These are phyloP conservation scores for Corylus heterophylla DNA, from an alignment of 306 rosid genomes.

Conservation along the genomic window DNA sequence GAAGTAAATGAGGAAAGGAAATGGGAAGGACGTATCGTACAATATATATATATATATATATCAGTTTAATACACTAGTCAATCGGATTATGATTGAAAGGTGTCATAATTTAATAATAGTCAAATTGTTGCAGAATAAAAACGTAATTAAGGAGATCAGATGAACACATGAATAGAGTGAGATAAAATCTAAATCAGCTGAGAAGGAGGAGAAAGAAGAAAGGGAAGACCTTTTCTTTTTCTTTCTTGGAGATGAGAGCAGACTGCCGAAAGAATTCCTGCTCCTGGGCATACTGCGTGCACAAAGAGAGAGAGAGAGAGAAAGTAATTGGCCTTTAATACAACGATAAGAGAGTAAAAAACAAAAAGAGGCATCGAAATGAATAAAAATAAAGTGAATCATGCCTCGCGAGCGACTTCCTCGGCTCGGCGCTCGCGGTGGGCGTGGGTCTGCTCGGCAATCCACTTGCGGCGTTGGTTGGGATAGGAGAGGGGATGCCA, in stretches of 20 bases:
- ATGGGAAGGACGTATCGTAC: no score
- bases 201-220: not conserved
- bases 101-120: no score
- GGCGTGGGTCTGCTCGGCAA: conserved; percentile 89
- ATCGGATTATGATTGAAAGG: no score
- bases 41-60: no score
- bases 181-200: not conserved
- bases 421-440: conserved; percentile 60
- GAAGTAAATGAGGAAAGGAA: no score
- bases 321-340: not conserved
- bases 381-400: not conserved
- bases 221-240: conserved; percentile 72
- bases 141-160: not conserved
- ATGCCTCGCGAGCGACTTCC: conserved; percentile 89
- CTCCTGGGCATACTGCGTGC: conserved; percentile 78
- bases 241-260: conserved; percentile 75
- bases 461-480: conserved; percentile 97
- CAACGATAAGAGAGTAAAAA: not conserved
- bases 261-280: conserved; percentile 92
- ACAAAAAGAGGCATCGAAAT: not conserved
- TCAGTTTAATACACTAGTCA: no score
- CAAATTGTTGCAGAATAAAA: no score
- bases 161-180: not conserved
- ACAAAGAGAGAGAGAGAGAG: not conserved
- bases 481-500: conserved; percentile 99